phyloP scores from a whole-genome alignment of 176 grass and related monocot genomes.

The Themeda triandra region DNA sequence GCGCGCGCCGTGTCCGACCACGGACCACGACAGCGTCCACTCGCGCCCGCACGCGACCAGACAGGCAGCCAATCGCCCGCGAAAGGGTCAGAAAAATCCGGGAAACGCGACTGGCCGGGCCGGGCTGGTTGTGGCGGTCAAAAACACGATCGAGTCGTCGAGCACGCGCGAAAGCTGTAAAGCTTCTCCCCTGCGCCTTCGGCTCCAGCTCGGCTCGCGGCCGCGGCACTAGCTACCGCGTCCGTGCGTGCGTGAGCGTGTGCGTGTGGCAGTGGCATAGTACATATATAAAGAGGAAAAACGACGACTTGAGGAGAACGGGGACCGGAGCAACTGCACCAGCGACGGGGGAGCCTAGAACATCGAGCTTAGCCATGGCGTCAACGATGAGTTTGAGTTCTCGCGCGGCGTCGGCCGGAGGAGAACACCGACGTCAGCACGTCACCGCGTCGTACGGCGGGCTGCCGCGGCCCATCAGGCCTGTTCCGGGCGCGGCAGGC shows the following conservation, averaged over 20 bases:
- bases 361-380: neutral
- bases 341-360: neutral
- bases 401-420: neutral
- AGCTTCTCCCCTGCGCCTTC: neutral
- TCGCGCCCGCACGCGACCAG: neutral
- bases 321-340: neutral
- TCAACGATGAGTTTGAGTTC: neutral
- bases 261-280: neutral
- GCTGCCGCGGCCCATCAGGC: constrained; percentile 14
- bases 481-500: neutral
- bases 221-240: neutral
- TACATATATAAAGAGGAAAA: neutral
- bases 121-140: neutral
- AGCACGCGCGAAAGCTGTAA: constrained; percentile 7
- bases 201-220: neutral
- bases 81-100: constrained; percentile 13
- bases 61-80: neutral
- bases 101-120: neutral
- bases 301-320: neutral
- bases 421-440: neutral
- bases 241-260: neutral
- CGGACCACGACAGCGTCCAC: neutral
- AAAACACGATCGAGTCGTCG: neutral
- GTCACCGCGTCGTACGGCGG: neutral
- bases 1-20: neutral